Percentiles rank a stretch among this genome's conserved stretches.
Evolutionary conservation across 1,139 yeast species (phyloP).

Genomic region (Kluyveromyces sp.): DNA sequence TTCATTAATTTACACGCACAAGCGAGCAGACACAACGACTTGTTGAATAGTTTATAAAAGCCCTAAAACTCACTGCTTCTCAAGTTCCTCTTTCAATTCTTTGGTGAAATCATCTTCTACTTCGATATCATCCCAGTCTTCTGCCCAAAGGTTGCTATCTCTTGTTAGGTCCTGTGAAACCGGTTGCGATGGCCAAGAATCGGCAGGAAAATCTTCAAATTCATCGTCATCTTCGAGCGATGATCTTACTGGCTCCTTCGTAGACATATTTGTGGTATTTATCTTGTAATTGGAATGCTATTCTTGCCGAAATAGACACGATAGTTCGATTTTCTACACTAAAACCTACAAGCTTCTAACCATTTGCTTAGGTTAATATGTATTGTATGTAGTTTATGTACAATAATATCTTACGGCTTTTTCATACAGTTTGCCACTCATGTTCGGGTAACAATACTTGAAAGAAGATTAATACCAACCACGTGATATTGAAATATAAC

Average conservation of each 20-base stretch:
- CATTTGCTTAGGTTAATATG: no score
- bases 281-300: background rate
- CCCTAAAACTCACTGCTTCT: slow-evolving; percentile 15
- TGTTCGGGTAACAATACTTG: no score
- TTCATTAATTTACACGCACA: no score
- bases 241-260: slow-evolving; percentile 20
- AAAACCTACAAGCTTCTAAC: no score
- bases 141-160: slow-evolving; percentile 72
- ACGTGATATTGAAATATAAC: no score
- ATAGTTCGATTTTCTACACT: no score
- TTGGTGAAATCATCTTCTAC: slow-evolving; percentile 77
- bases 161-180: slow-evolving; percentile 31
- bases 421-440: no score
- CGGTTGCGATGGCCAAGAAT: slow-evolving; percentile 50
- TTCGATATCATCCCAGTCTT: slow-evolving; percentile 93
- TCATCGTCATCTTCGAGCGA: slow-evolving; percentile 89
- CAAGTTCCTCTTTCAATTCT: slow-evolving; percentile 46
- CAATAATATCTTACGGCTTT: no score
- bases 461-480: no score
- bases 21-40: no score
- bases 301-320: background rate
- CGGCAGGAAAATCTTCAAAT: slow-evolving; percentile 91
- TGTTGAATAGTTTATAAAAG: no score
- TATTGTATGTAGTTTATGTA: no score
- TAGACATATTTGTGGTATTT: slow-evolving; percentile 4